Conservation (phyloP, 2,329 filamentous ascomycete genomes). For the Endothia cerciana region DNA sequence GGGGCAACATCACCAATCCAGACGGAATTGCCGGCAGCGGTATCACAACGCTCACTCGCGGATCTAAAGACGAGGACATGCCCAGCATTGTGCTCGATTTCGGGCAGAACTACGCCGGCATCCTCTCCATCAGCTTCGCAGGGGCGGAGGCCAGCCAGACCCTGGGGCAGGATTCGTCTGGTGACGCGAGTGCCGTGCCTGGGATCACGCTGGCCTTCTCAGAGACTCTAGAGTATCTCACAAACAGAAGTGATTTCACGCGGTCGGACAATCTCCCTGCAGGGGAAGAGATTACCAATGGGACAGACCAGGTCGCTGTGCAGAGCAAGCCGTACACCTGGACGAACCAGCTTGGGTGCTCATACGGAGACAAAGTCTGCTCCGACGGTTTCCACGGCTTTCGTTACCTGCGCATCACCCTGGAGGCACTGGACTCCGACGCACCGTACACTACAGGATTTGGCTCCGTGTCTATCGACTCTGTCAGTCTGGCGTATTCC, state of each 20-base stretch:
- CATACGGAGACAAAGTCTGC: conserved; percentile 48
- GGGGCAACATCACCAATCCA: conserved; percentile 45
- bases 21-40: conserved; percentile 38
- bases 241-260: conserved; percentile 51
- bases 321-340: conserved; percentile 46
- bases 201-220: conserved; percentile 54
- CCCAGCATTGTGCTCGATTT: conserved; percentile 54
- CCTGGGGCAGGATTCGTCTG: neutral
- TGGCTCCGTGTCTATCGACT: conserved; percentile 49
- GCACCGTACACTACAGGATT: conserved; percentile 47
- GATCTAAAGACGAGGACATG: conserved; percentile 26
- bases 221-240: conserved; percentile 50
- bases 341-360: conserved; percentile 49
- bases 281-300: conserved; percentile 43
- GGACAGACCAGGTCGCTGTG: conserved; percentile 56
- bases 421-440: conserved; percentile 49
- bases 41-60: conserved; percentile 40
- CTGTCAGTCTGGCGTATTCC: conserved; percentile 47
- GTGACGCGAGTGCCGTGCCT: conserved; percentile 36
- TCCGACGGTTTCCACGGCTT: conserved; percentile 58
- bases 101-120: conserved; percentile 51
- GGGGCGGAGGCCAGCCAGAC: conserved; percentile 36
- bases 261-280: conserved; percentile 48
- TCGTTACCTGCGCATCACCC: conserved; percentile 53
- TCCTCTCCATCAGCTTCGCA: conserved; percentile 47